A percentile compares a stretch with the other conserved stretches of the same genome.
phyloP scores from a whole-genome alignment of 2,329 filamentous ascomycete genomes.

The Xylaria sp. region DNA sequence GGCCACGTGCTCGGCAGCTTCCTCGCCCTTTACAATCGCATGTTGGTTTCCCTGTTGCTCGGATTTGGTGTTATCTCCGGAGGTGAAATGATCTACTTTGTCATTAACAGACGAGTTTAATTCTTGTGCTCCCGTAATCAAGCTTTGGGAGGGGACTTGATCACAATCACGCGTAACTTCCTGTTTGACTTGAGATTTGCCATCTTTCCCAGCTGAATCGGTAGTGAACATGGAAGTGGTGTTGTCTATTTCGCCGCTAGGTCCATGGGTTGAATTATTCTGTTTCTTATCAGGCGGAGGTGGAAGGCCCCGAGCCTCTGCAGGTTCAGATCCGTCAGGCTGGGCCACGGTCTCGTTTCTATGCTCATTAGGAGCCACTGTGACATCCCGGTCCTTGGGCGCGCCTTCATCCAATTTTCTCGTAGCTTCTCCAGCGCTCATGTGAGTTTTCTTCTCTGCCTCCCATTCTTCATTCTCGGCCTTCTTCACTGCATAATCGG shows the following conservation, averaged over 20 bases:
- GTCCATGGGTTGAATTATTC: background rate
- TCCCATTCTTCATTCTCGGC: slow-evolving; percentile 40
- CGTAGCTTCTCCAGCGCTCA: background rate
- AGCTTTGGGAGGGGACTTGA: background rate
- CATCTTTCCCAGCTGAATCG: background rate
- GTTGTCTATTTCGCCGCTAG: background rate
- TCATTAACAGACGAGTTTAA: background rate
- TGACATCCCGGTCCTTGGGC: slow-evolving; percentile 1
- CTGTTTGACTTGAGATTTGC: background rate
- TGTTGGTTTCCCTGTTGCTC: background rate
- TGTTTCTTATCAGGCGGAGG: background rate
- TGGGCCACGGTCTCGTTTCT: background rate
- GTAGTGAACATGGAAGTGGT: background rate
- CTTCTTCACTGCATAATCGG: slow-evolving; percentile 41
- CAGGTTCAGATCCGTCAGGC: background rate
- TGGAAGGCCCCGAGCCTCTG: background rate
- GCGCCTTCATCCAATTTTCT: background rate
- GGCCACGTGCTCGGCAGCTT: background rate
- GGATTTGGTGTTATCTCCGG: background rate
- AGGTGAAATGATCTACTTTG: background rate
- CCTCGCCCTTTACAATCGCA: background rate
- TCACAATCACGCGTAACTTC: background rate
- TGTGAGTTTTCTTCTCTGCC: background rate
- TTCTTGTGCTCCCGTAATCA: background rate
- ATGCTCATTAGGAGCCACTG: background rate